Conservation (phyloP, 2,329 filamentous ascomycete species). For the Thielaviopsis populi region DNA sequence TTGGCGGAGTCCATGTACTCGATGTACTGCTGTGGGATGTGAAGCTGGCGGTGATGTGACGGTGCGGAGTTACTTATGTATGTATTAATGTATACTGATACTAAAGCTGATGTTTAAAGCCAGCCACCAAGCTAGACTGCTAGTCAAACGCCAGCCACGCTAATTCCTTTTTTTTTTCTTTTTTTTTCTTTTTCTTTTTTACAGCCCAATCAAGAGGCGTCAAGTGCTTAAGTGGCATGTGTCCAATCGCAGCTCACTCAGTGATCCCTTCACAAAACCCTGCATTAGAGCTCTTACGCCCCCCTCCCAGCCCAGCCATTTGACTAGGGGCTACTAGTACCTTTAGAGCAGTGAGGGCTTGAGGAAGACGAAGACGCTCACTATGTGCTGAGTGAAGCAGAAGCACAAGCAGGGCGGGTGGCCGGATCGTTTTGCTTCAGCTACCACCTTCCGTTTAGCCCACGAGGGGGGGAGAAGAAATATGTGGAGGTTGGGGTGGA, state of each 20-base stretch:
- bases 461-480: neutral
- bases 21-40: no score
- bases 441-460: neutral
- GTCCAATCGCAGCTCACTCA: neutral
- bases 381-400: neutral
- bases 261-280: neutral
- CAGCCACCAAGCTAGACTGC: neutral
- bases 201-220: neutral
- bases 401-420: no score
- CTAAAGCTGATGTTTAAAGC: neutral
- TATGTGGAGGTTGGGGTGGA: neutral
- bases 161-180: neutral
- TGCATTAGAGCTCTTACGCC: neutral
- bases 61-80: neutral
- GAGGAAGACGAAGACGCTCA: no score
- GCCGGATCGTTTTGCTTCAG: neutral
- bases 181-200: neutral
- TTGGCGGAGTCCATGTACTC: no score
- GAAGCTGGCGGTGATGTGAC: neutral
- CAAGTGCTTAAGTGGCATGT: neutral
- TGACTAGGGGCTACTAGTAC: neutral
- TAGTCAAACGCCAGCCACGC: slow-evolving; percentile 5
- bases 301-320: neutral
- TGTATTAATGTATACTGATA: neutral
- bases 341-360: no score